phyloP scores from a whole-genome alignment of 225 moss, liverwort and hornwort species.

The Rhytidiadelphus loreus region DNA sequence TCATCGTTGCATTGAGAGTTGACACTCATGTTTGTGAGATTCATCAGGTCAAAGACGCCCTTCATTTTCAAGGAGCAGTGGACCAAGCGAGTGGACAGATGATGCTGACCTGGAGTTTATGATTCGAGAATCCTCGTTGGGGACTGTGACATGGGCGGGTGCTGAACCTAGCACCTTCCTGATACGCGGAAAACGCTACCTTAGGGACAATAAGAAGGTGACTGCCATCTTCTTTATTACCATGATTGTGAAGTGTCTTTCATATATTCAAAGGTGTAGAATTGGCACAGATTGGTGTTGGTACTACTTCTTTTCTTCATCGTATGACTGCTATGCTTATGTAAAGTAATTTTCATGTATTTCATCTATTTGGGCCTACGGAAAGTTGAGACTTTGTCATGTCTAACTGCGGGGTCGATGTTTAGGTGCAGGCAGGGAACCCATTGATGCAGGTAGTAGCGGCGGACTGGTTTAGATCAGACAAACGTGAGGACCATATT shows the following conservation, averaged over 20 bases:
- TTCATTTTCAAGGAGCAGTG: slow-evolving; percentile 1
- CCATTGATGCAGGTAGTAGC: slow-evolving; percentile 81
- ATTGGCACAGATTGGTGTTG: background rate
- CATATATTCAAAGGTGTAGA: background rate
- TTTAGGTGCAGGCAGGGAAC: slow-evolving; percentile 66
- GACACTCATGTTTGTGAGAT: background rate
- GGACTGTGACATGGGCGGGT: slow-evolving; percentile 34
- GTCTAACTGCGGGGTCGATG: background rate
- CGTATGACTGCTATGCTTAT: background rate
- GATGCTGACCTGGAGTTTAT: slow-evolving; percentile 50
- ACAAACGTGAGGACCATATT: slow-evolving; percentile 79
- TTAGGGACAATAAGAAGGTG: slow-evolving; percentile 73
- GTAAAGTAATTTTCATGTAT: background rate
- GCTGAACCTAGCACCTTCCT: slow-evolving; percentile 73
- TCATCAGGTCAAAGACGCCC: slow-evolving; percentile 17
- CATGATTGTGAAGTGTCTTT: background rate
- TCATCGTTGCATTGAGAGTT: background rate
- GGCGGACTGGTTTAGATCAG: slow-evolving; percentile 83
- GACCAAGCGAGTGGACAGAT: slow-evolving; percentile 11
- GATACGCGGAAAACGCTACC: slow-evolving; percentile 72
- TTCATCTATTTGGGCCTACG: background rate
- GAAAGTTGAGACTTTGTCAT: background rate
- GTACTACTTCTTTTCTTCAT: background rate
- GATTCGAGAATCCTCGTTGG: slow-evolving; percentile 58
- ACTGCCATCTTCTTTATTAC: background rate